Evolutionary conservation across 225 moss, liverwort and hornwort genomes (phyloP), one percentile per base, ranked within the genome.

Genomic region (Anthoceros angustus): DNA sequence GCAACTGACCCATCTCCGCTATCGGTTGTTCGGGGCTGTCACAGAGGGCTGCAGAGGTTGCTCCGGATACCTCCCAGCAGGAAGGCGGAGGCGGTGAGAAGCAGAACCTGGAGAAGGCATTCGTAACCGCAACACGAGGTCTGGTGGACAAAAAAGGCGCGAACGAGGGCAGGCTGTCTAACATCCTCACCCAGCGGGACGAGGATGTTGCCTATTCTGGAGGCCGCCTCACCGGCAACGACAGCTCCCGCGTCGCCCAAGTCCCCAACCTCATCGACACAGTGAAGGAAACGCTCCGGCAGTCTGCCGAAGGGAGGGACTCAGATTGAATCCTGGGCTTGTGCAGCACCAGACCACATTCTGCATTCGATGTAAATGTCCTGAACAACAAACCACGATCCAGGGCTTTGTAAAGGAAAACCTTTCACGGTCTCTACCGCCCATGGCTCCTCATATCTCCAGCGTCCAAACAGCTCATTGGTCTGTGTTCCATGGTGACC

Each of bases 101-200:
- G 73, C 55, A 55, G 23, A 77, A 79, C 0, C 70, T 87, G 20
- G 84, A 40, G 73, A 87, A 85, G 74, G 72, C 68, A 2, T 83
- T 87, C 0, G 72, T 80, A 0, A 80, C 87, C 1, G 75, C 82
- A 6, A 77, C 75, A 2, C 80, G 84, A 12, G 82, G 84, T 0
- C 48, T 77, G 14, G 80, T 73, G 18, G 84, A 84, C 40, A 84
- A 86, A 68, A 40, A 42, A 15, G 80, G 80, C 2, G 86, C 78
- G 67, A 78, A 70, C 9, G 75, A 81, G 32, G 79, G 65, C 6
- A 74, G 69, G 5, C 26, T 69, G 11, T 64, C 78, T 0, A 71
- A 78, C 18, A 23, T 55, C 55, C 55, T 55, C 16, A 55, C 55
- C 0, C 55, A 55, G 55, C 55, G 55, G n/a, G 16, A 55, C 1